A percentile compares a stretch with the other conserved stretches of the same genome.
phyloP scores from a whole-genome alignment of 2,329 filamentous ascomycete genomes.

The Akanthomyces uredinophilus region DNA sequence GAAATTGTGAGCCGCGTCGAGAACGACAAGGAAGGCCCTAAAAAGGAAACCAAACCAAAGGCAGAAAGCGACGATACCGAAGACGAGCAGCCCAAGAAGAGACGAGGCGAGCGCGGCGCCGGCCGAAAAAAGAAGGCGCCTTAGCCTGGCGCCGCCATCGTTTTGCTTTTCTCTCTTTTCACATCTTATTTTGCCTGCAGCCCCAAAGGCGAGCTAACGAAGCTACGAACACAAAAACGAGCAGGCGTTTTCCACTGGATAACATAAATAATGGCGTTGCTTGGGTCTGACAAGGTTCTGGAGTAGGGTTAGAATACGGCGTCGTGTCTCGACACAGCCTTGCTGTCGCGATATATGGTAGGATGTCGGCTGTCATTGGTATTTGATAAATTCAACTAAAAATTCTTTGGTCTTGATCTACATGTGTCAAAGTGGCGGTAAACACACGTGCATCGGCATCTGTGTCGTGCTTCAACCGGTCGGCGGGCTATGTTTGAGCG shows the following conservation, averaged over 20 bases:
- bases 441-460: background rate
- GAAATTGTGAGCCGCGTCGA: constrained; percentile 87
- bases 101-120: constrained; percentile 27
- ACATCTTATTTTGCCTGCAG: background rate
- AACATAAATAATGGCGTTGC: constrained; percentile 3
- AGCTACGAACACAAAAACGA: background rate
- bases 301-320: background rate
- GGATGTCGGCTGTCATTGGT: background rate
- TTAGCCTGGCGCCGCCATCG: background rate
- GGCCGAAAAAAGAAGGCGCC: constrained; percentile 40
- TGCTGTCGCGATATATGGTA: background rate
- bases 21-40: constrained; percentile 45
- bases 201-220: background rate
- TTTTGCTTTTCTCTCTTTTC: constrained; percentile 1
- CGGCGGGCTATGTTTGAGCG: background rate
- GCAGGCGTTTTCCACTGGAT: background rate
- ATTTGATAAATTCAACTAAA: background rate
- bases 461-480: background rate
- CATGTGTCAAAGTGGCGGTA: background rate
- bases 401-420: background rate
- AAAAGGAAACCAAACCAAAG: constrained; percentile 39
- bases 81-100: constrained; percentile 40
- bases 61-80: constrained; percentile 52
- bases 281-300: background rate
- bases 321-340: background rate